phyloP scores from a whole-genome alignment of 116 monocot species.

The Iris pallida region DNA sequence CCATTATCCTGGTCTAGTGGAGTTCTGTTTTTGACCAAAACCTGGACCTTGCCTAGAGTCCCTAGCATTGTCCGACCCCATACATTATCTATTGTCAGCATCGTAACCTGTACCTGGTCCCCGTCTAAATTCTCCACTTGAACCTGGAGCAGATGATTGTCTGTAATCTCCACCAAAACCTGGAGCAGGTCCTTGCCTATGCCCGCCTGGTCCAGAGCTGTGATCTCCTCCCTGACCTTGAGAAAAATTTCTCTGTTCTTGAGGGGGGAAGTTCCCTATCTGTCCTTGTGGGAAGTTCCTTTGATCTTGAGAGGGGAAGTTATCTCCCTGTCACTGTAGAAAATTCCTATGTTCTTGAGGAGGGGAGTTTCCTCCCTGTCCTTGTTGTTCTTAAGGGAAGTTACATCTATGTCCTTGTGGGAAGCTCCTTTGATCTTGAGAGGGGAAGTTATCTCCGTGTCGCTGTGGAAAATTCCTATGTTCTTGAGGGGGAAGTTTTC shows the following conservation, averaged over 20 bases:
- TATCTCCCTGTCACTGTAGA: slow-evolving; percentile 2
- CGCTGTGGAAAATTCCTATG: slow-evolving; percentile 9
- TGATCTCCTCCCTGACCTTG: slow-evolving; percentile 1
- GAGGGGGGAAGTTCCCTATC: neutral
- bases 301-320: slow-evolving; percentile 3
- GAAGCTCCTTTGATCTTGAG: slow-evolving; percentile 6
- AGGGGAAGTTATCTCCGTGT: neutral
- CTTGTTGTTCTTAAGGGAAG: slow-evolving; percentile 4
- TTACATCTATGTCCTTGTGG: slow-evolving; percentile 1
- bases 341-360: neutral
- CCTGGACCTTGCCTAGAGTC: slow-evolving; percentile 1
- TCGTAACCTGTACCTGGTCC: neutral
- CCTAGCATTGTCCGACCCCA: neutral
- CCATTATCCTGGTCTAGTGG: too few species aligned
- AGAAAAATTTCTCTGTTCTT: slow-evolving; percentile 5
- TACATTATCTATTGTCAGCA: too few species aligned
- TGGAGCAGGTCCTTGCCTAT: neutral
- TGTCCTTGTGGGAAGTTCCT: slow-evolving; percentile 5
- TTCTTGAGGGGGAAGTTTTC: neutral
- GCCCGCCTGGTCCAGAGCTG: neutral
- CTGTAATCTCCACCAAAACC: neutral
- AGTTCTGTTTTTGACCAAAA: too few species aligned
- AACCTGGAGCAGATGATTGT: neutral
- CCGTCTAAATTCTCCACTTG: neutral
- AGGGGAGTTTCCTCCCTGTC: neutral